Base-by-base conservation (phyloP, 2,329 filamentous ascomycete genomes). In the Pseudogymnoascus sp. region DNA sequence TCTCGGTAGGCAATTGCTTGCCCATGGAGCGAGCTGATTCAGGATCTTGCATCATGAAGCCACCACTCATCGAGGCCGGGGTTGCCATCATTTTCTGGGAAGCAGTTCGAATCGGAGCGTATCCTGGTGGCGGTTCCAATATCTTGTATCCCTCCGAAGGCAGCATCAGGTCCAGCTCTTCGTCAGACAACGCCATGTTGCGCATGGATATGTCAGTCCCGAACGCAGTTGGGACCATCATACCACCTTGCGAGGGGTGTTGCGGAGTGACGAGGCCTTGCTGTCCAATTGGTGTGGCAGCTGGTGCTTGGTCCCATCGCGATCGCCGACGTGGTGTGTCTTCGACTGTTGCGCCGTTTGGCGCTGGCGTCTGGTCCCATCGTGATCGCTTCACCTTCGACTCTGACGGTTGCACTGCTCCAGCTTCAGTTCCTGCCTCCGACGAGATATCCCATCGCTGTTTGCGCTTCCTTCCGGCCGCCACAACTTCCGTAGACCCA, bases 21-120 rank as follows among this genome's bases (percentile, higher is more conserved):
- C 91, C 91, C 71, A 93, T 84, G 58, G 89, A 79, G 65, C 91
- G 84, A 63, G 86, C 85, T 71, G 89, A 91, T 67, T 95, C 91
- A 7, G 91, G 90, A 67, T 99, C 91, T 72, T 97, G 94, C 85
- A 97, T 96, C 87, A 96, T 94, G 77, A 97, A 99, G 2, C 94
- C 94, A 41, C 82, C 84, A 64, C 82, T 78, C 25, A 80, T 80
- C 50, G 83, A 84, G 22, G 89, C 80, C 38, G 90, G 86, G 12
- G 91, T 89, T 38, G 86, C 82, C 76, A 86, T 85, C 43, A 90
- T 76, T 71, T 90, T 90, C 72, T 91, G 85, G 36, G 91, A 82
- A 58, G 90, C 84, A 35, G 88, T 86, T 60, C 89, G 85, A 25
- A 91, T 83, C 4, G 92, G 91, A 53, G 90, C 91, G 71, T 97